Evolutionary conservation across 345 rosid genomes (phyloP).

Genomic region (Corchorus olitorius): DNA sequence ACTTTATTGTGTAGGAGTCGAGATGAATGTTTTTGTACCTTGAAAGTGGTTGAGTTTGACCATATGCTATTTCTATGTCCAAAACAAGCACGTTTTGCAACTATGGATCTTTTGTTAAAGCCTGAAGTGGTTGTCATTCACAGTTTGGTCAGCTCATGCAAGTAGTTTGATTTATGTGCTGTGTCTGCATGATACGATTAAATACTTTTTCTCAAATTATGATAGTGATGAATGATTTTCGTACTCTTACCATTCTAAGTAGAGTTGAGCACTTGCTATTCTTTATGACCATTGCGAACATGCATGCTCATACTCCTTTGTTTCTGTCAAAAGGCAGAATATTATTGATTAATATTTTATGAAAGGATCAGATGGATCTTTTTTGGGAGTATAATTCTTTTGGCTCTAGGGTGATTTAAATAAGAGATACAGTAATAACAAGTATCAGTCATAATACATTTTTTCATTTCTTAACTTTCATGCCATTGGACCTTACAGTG

Average conservation of each 20-base stretch:
- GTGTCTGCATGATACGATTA: not conserved
- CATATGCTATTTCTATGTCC: not conserved
- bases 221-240: not conserved
- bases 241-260: not conserved
- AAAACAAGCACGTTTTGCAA: not conserved
- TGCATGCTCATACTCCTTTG: not conserved
- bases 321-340: no score
- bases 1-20: conserved; percentile 21
- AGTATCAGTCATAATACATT: not conserved
- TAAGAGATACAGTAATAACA: not conserved
- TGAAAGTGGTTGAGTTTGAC: conserved; percentile 23
- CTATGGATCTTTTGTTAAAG: not conserved
- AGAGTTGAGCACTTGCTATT: not conserved
- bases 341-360: not conserved
- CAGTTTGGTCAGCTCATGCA: not conserved
- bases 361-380: not conserved
- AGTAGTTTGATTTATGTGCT: conserved; percentile 8
- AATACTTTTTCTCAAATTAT: not conserved
- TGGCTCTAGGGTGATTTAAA: not conserved
- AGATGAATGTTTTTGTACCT: conserved; percentile 1
- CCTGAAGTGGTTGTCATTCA: not conserved
- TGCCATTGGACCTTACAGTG: not conserved
- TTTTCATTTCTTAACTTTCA: not conserved
- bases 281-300: not conserved
- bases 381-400: not conserved